A percentile compares a stretch with the other conserved stretches of the same genome.
Conservation (phyloP, 805 yeast genomes). For the Yamadazyma paraphyllophila region DNA sequence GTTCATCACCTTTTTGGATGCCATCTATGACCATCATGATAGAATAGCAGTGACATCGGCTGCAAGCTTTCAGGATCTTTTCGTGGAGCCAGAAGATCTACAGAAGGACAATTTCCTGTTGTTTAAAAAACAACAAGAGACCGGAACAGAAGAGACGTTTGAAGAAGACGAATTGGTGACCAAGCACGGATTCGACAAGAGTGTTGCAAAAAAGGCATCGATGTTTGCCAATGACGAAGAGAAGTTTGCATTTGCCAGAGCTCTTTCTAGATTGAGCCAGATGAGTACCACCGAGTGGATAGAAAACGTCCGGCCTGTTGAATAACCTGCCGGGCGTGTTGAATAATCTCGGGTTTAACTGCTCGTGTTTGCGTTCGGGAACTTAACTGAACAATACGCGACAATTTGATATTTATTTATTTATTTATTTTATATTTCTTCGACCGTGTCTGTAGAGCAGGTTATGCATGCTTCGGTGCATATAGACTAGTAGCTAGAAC, state of each 20-base stretch:
- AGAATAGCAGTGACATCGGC: constrained; percentile 87
- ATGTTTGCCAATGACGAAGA: constrained; percentile 93
- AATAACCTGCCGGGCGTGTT: not conserved
- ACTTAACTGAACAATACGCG: too few relatives aligned
- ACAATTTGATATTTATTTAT: too few relatives aligned
- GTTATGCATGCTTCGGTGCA: too few relatives aligned
- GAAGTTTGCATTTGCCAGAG: constrained; percentile 94
- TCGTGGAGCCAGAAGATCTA: constrained; percentile 75
- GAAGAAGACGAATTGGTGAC: constrained; percentile 62
- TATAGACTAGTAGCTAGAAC: too few relatives aligned
- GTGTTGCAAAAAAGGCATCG: constrained; percentile 65
- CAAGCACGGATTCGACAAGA: constrained; percentile 75
- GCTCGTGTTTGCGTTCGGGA: too few relatives aligned
- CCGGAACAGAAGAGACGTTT: constrained; percentile 35
- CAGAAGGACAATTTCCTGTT: constrained; percentile 46
- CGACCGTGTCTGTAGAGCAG: too few relatives aligned
- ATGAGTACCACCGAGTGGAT: constrained; percentile 96
- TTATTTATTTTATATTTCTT: not conserved
- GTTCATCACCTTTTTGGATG: constrained; percentile 92
- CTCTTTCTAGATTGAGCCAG: constrained; percentile 83
- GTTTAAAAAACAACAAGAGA: constrained; percentile 39
- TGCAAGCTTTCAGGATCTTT: constrained; percentile 77
- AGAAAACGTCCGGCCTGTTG: constrained; percentile 33
- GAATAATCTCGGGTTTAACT: too few relatives aligned
- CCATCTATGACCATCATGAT: constrained; percentile 89